These are phyloP conservation scores for Lenzites betulinus DNA, from an alignment of 768 basidiomycete species.

Conservation along the genomic window DNA sequence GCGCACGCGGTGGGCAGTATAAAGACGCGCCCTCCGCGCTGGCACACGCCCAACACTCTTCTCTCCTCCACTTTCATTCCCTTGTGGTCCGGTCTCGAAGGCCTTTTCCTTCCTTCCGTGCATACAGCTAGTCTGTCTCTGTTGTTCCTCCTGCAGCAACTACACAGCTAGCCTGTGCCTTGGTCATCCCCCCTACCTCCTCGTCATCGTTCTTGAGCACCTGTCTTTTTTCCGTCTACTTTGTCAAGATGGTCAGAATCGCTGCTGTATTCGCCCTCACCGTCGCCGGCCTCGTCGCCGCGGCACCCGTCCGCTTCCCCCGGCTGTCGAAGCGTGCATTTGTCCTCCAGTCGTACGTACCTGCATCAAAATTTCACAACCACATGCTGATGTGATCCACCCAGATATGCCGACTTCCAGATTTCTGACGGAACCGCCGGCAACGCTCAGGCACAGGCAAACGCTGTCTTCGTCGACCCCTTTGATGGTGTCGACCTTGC, in stretches of 20 bases:
- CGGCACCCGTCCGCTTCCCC: slow-evolving; percentile 11
- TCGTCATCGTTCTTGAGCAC: not conserved
- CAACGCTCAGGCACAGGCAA: slow-evolving; percentile 37
- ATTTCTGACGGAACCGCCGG: slow-evolving; percentile 42
- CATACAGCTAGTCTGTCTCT: slow-evolving; percentile 24
- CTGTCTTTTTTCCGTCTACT: not conserved
- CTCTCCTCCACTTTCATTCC: slow-evolving; percentile 24
- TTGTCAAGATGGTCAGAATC: slow-evolving; percentile 16
- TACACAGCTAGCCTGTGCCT: slow-evolving; percentile 23
- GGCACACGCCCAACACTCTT: slow-evolving; percentile 5
- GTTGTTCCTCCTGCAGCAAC: slow-evolving; percentile 23
- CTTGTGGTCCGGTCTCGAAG: slow-evolving; percentile 24
- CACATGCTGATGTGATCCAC: not conserved
- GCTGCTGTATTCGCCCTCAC: slow-evolving; percentile 6
- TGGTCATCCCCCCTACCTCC: slow-evolving; percentile 1
- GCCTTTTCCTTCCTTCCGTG: slow-evolving; percentile 20
- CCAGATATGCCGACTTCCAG: slow-evolving; percentile 43
- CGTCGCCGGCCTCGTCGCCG: slow-evolving; percentile 9
- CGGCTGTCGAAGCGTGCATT: slow-evolving; percentile 13
- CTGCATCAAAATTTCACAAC: no score
- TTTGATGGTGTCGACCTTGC: slow-evolving; percentile 38
- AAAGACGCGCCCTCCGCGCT: not conserved
- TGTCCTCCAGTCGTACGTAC: slow-evolving; percentile 11
- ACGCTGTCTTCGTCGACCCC: slow-evolving; percentile 42
- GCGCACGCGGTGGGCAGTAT: slow-evolving; percentile 1